A percentile compares a stretch with the other conserved stretches of the same genome.
phyloP scores from a whole-genome alignment of 805 yeast species.

The Ogataea siamensis region DNA sequence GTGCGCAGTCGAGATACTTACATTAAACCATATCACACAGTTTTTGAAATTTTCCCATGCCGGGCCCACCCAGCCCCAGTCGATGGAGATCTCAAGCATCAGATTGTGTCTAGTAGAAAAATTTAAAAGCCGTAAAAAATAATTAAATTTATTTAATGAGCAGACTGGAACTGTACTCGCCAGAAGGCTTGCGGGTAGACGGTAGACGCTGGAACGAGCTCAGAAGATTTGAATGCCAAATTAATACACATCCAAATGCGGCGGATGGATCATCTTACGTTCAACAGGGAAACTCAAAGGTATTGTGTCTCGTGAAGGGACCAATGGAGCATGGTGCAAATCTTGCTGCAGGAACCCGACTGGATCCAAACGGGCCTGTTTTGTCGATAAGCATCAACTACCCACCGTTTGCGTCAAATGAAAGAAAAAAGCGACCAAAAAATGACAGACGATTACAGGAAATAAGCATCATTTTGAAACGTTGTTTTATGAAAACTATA shows the following conservation, averaged over 20 bases:
- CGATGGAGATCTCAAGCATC: slow-evolving; percentile 7
- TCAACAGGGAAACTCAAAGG: slow-evolving; percentile 89
- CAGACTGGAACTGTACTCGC: slow-evolving; percentile 80
- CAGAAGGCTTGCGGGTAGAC: slow-evolving; percentile 90
- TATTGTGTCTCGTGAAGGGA: slow-evolving; percentile 81
- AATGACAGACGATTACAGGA: slow-evolving; percentile 72
- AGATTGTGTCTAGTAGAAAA: not conserved
- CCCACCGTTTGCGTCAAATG: slow-evolving; percentile 78
- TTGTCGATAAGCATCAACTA: slow-evolving; percentile 64
- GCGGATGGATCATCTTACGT: slow-evolving; percentile 92
- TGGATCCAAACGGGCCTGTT: slow-evolving; percentile 53
- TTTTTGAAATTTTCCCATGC: slow-evolving; percentile 17
- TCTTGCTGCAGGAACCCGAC: slow-evolving; percentile 45
- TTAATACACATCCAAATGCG: slow-evolving; percentile 84
- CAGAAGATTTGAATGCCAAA: slow-evolving; percentile 73
- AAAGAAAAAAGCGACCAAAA: slow-evolving; percentile 63
- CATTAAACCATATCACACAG: slow-evolving; percentile 23
- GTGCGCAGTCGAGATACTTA: slow-evolving; percentile 6
- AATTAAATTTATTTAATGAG: slow-evolving; percentile 29
- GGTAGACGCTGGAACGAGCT: slow-evolving; percentile 96
- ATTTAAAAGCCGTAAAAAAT: slow-evolving; percentile 3
- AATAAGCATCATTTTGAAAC: slow-evolving; percentile 60
- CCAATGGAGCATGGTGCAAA: slow-evolving; percentile 71
- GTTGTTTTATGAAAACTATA: slow-evolving; percentile 73
- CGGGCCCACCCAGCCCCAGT: slow-evolving; percentile 6